Evolutionary conservation across 2,329 filamentous ascomycete genomes (phyloP).

Genomic region (Colletotrichum sp.): DNA sequence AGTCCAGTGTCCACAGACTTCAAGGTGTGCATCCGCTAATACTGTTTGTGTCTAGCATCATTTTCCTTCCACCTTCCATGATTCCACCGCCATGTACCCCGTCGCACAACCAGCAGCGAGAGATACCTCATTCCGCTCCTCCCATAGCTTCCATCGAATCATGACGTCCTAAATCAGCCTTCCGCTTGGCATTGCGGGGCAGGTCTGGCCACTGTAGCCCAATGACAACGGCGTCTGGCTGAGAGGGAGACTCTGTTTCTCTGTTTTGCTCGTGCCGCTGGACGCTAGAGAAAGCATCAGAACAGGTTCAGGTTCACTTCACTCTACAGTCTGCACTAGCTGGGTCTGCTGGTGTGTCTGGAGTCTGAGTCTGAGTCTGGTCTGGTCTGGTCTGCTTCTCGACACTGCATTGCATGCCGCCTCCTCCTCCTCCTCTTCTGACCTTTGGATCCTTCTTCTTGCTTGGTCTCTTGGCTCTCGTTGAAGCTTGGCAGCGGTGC

Average conservation of each 20-base stretch:
- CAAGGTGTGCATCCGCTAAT: neutral
- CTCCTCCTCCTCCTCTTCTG: neutral
- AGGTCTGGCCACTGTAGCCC: neutral
- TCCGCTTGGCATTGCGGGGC: constrained; percentile 9
- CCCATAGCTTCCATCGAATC: neutral
- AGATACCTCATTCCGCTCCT: neutral
- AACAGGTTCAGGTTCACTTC: neutral
- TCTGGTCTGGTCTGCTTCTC: neutral
- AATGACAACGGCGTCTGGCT: neutral
- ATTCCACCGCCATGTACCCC: neutral
- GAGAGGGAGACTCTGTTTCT: neutral
- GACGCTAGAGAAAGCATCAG: neutral
- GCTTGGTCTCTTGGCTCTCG: neutral
- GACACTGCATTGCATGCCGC: neutral
- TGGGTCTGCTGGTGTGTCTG: neutral
- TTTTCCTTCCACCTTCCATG: neutral
- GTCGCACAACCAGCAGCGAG: neutral
- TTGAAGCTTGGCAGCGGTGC: neutral
- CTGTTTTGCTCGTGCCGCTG: neutral
- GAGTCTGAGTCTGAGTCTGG: neutral
- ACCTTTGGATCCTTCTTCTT: neutral
- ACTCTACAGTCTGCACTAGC: neutral
- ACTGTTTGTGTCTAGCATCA: neutral
- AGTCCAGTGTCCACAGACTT: neutral
- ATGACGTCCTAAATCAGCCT: constrained; percentile 11